Percentiles rank a stretch among this genome's conserved stretches.
Conservation (phyloP, 2,329 filamentous ascomycete species). For the Arthroderma uncinatum region DNA sequence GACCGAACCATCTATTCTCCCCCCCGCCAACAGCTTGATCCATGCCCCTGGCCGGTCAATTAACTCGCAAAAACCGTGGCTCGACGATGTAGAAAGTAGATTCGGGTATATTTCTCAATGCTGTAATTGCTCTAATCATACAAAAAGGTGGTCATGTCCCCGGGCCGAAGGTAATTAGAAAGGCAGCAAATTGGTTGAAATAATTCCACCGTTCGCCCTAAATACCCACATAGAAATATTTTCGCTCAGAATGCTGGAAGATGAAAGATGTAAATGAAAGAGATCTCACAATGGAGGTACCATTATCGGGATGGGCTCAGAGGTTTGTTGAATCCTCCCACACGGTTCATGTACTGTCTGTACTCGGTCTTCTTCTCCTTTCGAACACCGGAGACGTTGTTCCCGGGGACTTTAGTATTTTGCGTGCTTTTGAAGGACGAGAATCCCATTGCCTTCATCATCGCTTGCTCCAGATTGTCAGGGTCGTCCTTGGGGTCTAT, state of each 20-base stretch:
- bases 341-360: conserved; percentile 76
- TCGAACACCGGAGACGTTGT: conserved; percentile 67
- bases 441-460: conserved; percentile 87
- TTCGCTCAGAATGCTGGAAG: background rate
- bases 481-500: conserved; percentile 35
- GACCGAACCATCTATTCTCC: too few relatives aligned
- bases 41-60: too few relatives aligned
- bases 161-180: background rate
- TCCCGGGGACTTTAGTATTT: conserved; percentile 76
- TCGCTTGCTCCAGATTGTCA: conserved; percentile 55
- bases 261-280: background rate
- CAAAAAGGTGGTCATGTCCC: background rate
- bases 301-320: conserved; percentile 36
- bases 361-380: conserved; percentile 95
- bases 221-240: background rate
- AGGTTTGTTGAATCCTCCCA: conserved; percentile 41
- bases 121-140: background rate
- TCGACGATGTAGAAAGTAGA: background rate
- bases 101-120: background rate
- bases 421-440: conserved; percentile 76
- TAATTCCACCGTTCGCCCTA: background rate
- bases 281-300: background rate
- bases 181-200: background rate
- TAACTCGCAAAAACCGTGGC: background rate
- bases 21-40: too few relatives aligned